A percentile compares a stretch with the other conserved stretches of the same genome.
Conservation (phyloP, 306 rosid genomes). For the Canavalia ensiformis region DNA sequence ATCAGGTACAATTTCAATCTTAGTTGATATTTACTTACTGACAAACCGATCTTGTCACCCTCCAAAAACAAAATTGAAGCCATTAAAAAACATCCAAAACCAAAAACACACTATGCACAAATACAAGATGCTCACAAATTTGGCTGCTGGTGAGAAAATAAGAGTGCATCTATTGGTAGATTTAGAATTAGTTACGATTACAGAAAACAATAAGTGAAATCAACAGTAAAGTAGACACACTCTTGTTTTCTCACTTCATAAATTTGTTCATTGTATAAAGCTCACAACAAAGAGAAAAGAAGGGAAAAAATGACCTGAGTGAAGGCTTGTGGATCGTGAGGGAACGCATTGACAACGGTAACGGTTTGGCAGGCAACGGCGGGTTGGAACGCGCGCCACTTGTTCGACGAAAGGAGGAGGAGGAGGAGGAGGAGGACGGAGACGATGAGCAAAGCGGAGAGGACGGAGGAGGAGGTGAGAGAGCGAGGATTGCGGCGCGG, state of each 20-base stretch:
- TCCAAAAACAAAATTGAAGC: background rate
- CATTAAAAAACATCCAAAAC: background rate
- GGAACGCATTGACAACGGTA: constrained; percentile 80
- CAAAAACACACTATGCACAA: background rate
- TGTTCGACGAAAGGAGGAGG: constrained; percentile 61
- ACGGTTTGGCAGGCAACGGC: constrained; percentile 51
- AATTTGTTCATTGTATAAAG: background rate
- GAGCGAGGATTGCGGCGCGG: constrained; percentile 44
- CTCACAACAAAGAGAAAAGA: background rate
- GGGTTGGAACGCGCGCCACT: constrained; percentile 39
- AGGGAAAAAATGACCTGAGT: constrained; percentile 69
- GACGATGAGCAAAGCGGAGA: constrained; percentile 47
- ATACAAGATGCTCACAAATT: background rate
- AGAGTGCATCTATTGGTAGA: too few species aligned
- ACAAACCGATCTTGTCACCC: background rate
- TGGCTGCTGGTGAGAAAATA: too few species aligned
- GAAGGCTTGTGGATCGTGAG: constrained; percentile 89
- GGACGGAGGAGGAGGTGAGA: constrained; percentile 42
- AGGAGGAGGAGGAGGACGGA: constrained; percentile 44
- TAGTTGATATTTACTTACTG: background rate
- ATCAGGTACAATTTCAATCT: too few species aligned
- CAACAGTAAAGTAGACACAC: too few species aligned
- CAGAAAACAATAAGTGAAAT: too few species aligned
- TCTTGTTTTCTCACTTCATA: too few species aligned
- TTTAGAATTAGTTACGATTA: too few species aligned